Base-by-base conservation (phyloP, 2,329 filamentous ascomycete species). In the Diplocarpon mali region DNA sequence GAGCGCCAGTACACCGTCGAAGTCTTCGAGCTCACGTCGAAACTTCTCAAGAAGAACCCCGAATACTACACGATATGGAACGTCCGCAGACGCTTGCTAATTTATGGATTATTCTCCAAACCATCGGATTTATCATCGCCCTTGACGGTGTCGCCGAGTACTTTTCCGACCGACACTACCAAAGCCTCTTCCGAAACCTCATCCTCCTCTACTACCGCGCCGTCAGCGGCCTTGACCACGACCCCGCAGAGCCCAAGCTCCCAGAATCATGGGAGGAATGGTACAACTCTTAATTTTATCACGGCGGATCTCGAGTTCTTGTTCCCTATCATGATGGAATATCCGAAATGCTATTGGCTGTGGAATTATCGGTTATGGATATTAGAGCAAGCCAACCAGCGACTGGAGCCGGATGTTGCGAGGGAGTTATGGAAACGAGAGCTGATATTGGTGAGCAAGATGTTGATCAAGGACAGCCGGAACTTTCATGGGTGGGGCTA, bases 401-500 rank as follows among this genome's bases (percentile, higher is more conserved):
- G 80, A 14, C 69, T 95, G 9, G 73, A 78, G 2, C 50, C 65
- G 1, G 46, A 67, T 0, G 60, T 68, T 13, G 77, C 86, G 2
- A 72, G 75, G 16, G 65, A 70, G 32, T 70, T 95, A 40, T 98
- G 92, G 92, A 71, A 83, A 56, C 79, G 83, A 51, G 92, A 98
- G 63, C 75, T 98, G 14, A 79, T 70, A 0, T 69, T 96, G 8
- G 85, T 87, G 15, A 75, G 78, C 48, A 94, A 93, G 66, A 95
- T 98, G 89, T 72, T 98, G 37, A 75, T 71, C 46, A 77, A 81
- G 42, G 92, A 98, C 64, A 82, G 75, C 51, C 78, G 92, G 40
- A 98, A 98, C 61, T 98, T 95, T 61, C 92, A 96, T 61, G 92
- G 90, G 28, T 98, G 92, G 92, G 81, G 83, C 35, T 98, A 98